Conservation (phyloP, 306 rosid species). For the Fragaria vesca region DNA sequence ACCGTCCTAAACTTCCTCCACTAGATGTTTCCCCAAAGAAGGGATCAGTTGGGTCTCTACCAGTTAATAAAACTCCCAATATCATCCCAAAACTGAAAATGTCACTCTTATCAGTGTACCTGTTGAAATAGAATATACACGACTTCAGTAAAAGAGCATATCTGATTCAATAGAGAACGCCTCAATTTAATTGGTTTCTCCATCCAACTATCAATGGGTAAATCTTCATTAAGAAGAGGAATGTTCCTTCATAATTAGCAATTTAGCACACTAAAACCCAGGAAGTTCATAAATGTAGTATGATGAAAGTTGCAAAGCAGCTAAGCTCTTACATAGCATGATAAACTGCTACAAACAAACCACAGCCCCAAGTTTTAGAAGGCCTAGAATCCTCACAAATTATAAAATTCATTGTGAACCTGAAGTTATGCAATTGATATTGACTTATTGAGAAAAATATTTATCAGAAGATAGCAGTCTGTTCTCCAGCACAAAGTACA, state of each 20-base stretch:
- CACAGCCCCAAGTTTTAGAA: background rate
- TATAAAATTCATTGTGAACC: background rate
- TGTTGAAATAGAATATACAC: slow-evolving; percentile 36
- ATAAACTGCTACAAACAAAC: background rate
- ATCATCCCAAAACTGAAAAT: slow-evolving; percentile 94
- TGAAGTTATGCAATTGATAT: background rate
- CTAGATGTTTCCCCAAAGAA: slow-evolving; percentile 78
- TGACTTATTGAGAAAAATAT: background rate
- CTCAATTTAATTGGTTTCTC: background rate
- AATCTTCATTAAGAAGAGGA: background rate
- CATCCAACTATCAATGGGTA: background rate
- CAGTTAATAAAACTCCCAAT: slow-evolving; percentile 70
- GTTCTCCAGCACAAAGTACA: background rate
- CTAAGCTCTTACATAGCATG: background rate
- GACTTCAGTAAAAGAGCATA: slow-evolving; percentile 1
- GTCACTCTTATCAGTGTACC: slow-evolving; percentile 91
- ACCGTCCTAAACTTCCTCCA: slow-evolving; percentile 80
- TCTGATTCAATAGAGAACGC: background rate
- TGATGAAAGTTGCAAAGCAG: background rate
- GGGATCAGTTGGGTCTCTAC: slow-evolving; percentile 75
- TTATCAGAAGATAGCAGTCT: background rate
- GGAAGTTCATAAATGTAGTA: background rate
- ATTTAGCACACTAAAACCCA: background rate
- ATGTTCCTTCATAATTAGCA: background rate
- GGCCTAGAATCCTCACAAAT: background rate